Conservation (phyloP, 352 stramenopile species). For the Phytophthora brassicae region DNA sequence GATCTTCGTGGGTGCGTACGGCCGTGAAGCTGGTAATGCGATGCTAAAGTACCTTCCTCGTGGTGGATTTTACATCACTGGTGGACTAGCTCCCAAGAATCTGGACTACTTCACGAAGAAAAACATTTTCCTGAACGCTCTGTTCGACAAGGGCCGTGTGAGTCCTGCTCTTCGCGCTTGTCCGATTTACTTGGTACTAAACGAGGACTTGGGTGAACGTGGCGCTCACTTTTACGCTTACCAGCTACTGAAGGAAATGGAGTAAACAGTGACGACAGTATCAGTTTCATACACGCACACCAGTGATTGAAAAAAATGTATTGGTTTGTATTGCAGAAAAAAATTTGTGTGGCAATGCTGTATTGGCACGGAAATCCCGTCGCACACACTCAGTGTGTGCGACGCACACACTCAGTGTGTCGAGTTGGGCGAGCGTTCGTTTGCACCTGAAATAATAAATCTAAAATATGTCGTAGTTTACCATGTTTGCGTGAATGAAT, state of each 20-base stretch:
- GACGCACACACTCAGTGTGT: too few species aligned
- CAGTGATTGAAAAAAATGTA: too few species aligned
- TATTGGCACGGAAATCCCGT: too few species aligned
- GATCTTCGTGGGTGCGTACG: conserved; percentile 87
- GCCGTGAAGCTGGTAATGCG: conserved; percentile 88
- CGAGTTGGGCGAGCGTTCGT: too few species aligned
- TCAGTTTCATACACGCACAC: too few species aligned
- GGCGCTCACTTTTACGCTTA: conserved; percentile 85
- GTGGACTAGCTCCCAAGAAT: conserved; percentile 95
- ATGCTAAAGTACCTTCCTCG: conserved; percentile 93
- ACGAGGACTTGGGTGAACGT: conserved; percentile 84
- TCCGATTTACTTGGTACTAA: conserved; percentile 85
- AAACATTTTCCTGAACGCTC: conserved; percentile 62
- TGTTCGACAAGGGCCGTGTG: conserved; percentile 85
- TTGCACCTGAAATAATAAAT: too few species aligned
- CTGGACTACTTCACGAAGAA: conserved; percentile 86
- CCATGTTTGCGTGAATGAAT: too few species aligned
- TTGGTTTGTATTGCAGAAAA: too few species aligned
- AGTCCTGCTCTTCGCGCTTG: conserved; percentile 61
- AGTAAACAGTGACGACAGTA: background rate
- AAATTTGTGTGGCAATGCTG: too few species aligned
- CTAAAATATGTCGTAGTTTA: too few species aligned
- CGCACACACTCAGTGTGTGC: too few species aligned
- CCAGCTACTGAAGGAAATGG: conserved; percentile 44
- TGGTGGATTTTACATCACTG: conserved; percentile 95